A percentile compares a stretch with the other conserved stretches of the same genome.
Evolutionary conservation across 2,329 filamentous ascomycete species (phyloP).

Genomic region (Xylariales sp.): DNA sequence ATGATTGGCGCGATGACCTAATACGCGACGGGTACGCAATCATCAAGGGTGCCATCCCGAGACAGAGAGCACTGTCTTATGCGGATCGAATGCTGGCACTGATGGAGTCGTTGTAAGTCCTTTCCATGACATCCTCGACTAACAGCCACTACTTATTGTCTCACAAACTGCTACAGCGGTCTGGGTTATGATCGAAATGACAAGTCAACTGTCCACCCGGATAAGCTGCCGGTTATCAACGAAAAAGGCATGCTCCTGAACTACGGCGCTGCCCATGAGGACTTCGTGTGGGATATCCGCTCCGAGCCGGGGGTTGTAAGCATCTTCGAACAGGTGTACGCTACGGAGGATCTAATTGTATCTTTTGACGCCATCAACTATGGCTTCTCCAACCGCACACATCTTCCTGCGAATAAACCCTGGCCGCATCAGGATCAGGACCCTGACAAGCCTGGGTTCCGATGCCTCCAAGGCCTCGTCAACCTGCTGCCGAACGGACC

Average conservation of each 20-base stretch:
- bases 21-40: slow-evolving; percentile 20
- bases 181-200: slow-evolving; percentile 25
- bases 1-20: slow-evolving; percentile 19
- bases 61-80: slow-evolving; percentile 13
- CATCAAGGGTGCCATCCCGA: slow-evolving; percentile 18
- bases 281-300: slow-evolving; percentile 45
- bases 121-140: too few relatives aligned
- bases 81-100: slow-evolving; percentile 13
- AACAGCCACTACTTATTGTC: slow-evolving; percentile 3
- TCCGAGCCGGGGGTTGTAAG: slow-evolving; percentile 40
- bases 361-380: slow-evolving; percentile 45
- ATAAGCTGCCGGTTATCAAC: slow-evolving; percentile 32
- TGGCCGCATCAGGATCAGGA: slow-evolving; percentile 44
- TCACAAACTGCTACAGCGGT: slow-evolving; percentile 3
- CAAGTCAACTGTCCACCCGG: slow-evolving; percentile 29
- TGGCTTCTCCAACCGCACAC: slow-evolving; percentile 28
- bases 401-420: slow-evolving; percentile 31
- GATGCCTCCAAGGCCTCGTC: slow-evolving; percentile 46
- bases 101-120: too few relatives aligned
- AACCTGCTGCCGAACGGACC: slow-evolving; percentile 33
- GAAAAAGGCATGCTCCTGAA: slow-evolving; percentile 44
- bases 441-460: slow-evolving; percentile 38
- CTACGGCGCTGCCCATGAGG: slow-evolving; percentile 43
- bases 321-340: slow-evolving; percentile 41
- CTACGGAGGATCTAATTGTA: slow-evolving; percentile 40